A percentile compares a stretch with the other conserved stretches of the same genome.
Conservation (phyloP, 345 rosid species). For the Linum trigynum region DNA sequence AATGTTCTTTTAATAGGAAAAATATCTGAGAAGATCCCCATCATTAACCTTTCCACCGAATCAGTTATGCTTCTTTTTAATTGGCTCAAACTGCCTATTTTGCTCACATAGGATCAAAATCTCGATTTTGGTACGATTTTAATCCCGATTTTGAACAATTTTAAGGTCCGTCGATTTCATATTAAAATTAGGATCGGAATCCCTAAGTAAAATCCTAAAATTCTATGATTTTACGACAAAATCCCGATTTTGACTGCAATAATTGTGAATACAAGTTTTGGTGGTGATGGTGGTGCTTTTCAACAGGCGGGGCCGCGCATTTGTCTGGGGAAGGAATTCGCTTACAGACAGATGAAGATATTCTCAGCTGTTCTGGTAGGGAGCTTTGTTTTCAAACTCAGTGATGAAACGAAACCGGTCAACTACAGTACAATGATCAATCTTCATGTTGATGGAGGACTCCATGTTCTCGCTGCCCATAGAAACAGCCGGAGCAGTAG, state of each 20-base stretch:
- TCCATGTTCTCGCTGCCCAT: conserved; percentile 29
- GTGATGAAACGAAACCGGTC: conserved; percentile 26
- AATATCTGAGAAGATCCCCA: no score
- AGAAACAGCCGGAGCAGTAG: conserved; percentile 10
- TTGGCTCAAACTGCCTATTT: no score
- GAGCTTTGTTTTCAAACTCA: conserved; percentile 35
- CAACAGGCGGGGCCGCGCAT: conserved; percentile 53
- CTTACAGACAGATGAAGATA: conserved; percentile 57
- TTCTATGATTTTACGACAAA: no score
- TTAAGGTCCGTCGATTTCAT: no score
- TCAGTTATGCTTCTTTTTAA: no score
- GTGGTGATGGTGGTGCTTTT: not conserved
- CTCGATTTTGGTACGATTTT: no score
- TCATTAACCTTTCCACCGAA: no score
- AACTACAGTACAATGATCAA: conserved; percentile 51
- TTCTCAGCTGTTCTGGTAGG: conserved; percentile 35
- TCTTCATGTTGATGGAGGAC: conserved; percentile 56
- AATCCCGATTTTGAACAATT: not conserved
- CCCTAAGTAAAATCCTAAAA: no score
- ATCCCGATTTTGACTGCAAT: no score
- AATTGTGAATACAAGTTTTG: not conserved
- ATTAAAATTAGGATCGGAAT: no score
- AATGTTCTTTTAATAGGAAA: no score
- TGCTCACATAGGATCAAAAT: no score
- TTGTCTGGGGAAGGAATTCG: conserved; percentile 54